Evolutionary conservation across 371 early-diverging fungal genomes (phyloP).

Genomic region (Zopfochytrium polystomum): DNA sequence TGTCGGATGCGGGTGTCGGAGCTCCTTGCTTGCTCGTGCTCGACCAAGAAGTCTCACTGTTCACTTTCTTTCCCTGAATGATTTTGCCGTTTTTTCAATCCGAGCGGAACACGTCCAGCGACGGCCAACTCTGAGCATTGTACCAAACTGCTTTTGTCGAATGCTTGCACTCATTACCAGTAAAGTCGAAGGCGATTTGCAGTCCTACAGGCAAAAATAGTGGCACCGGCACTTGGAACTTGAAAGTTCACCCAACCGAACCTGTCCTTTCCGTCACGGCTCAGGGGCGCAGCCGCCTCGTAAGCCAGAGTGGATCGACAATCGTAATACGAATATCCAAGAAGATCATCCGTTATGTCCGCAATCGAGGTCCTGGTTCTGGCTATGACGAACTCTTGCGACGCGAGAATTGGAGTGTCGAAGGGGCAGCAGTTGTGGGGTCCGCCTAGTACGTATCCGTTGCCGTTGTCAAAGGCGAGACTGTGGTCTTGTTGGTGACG

Average conservation of each 20-base stretch:
- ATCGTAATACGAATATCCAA: constrained; percentile 3
- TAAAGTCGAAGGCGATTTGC: constrained; percentile 10
- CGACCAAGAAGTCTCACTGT: neutral
- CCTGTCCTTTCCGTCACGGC: neutral
- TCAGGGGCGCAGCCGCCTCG: constrained; percentile 2
- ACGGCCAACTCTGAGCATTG: constrained; percentile 4
- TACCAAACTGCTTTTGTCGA: constrained; percentile 3
- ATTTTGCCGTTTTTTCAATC: constrained; percentile 4
- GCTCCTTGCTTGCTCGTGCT: neutral
- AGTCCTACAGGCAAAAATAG: neutral
- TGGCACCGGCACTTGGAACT: neutral
- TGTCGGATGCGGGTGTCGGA: neutral
- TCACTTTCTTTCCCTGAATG: neutral
- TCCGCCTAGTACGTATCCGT: neutral
- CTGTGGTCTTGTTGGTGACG: neutral
- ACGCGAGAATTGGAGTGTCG: neutral
- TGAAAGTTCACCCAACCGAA: constrained; percentile 1
- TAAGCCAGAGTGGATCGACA: neutral
- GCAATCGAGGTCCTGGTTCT: neutral
- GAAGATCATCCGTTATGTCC: constrained; percentile 3
- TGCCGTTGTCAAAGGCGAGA: neutral
- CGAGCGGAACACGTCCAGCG: neutral
- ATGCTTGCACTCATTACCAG: neutral
- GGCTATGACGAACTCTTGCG: constrained; percentile 3
- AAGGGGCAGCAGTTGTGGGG: constrained; percentile 2